Evolutionary conservation across 306 rosid species (phyloP), one percentile per base, ranked within the genome.

Genomic region (Senna tora): DNA sequence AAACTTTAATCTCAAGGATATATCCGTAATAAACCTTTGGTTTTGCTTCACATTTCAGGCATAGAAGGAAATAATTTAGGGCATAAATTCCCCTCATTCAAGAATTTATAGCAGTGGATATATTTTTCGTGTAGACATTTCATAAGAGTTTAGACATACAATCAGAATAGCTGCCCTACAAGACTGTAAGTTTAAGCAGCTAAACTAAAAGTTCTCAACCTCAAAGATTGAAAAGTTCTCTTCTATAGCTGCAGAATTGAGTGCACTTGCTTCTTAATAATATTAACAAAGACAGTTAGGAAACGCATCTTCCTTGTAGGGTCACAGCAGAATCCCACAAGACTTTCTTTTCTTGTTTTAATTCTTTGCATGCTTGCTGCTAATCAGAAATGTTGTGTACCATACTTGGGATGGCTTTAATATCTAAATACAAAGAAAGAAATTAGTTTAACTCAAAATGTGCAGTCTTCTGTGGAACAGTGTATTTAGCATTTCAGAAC

Each of bases 231-330:
- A 55, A 13, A n/a, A 15, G 13, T 20, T 15, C 12, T 17, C 34
- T 71, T 55, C 66, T 55, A 8, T 42, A 71, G 34, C 39, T 39
- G 56, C 45, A 25, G 13, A 30, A 25, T 42, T 56, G 0, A 42
- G 19, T 43, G 46, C 47, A 25, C n/a, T 5, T 57, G 28, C 38
- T 13, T 7, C 20, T 57, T 57, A 22, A 7, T 25, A 42, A 16
- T 12, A 30, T 10, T 57, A 43, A 16, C 9, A 21, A 57, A 72
- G 20, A 28, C 14, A 13, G 25, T 28, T 13, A 34, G 61, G 50
- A 60, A 72, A 33, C 69, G 8, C 15, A 45, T 58, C 21, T 68
- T 51, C n/a, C 22, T 32, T 71, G 47, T 19, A 16, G 68, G 58
- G 5, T 42, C 53, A 39, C 41, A 39, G 65, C 30, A 70, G 65